Evolutionary conservation across 1,284 basidiomycete genomes (phyloP).

Genomic region (Phlebopus sp.): DNA sequence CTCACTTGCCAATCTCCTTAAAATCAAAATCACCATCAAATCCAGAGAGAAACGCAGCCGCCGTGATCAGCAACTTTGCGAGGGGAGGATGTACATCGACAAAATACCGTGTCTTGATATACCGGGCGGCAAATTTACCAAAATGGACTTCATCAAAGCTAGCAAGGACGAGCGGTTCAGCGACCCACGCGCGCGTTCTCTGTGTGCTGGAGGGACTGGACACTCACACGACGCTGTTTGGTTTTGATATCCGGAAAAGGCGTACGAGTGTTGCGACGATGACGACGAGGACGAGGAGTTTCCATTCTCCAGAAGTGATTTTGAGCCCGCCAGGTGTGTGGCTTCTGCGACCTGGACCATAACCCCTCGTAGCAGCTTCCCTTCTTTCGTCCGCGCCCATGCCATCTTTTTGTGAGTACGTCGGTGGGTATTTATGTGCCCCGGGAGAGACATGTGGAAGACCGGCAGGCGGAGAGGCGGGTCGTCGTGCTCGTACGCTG

Average conservation of each 20-base stretch:
- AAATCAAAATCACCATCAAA: slow-evolving; percentile 96
- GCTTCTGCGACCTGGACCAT: slow-evolving; percentile 48
- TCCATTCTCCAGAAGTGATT: slow-evolving; percentile 69
- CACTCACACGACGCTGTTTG: slow-evolving; percentile 86
- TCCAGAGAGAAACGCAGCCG: slow-evolving; percentile 86
- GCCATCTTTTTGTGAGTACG: slow-evolving; percentile 52
- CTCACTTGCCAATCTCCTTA: slow-evolving; percentile 93
- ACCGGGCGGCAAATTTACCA: slow-evolving; percentile 91
- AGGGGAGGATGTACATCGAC: slow-evolving; percentile 98
- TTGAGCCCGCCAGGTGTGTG: slow-evolving; percentile 63
- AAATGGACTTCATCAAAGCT: slow-evolving; percentile 98
- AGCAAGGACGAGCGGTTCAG: not conserved
- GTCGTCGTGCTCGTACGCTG: slow-evolving; percentile 58
- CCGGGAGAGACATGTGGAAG: slow-evolving; percentile 36
- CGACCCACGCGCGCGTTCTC: not conserved
- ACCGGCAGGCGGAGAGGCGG: slow-evolving; percentile 60
- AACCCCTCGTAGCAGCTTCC: slow-evolving; percentile 65
- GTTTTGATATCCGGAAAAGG: slow-evolving; percentile 76
- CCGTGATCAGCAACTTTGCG: slow-evolving; percentile 92
- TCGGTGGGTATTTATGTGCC: slow-evolving; percentile 54
- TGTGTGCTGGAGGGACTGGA: not conserved
- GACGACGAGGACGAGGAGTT: slow-evolving; percentile 60
- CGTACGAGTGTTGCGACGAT: slow-evolving; percentile 72
- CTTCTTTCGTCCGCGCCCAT: slow-evolving; percentile 71
- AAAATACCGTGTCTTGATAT: slow-evolving; percentile 88